phyloP scores from a whole-genome alignment of 2,329 filamentous ascomycete species.

The Arthrobotrys pseudoclavata region DNA sequence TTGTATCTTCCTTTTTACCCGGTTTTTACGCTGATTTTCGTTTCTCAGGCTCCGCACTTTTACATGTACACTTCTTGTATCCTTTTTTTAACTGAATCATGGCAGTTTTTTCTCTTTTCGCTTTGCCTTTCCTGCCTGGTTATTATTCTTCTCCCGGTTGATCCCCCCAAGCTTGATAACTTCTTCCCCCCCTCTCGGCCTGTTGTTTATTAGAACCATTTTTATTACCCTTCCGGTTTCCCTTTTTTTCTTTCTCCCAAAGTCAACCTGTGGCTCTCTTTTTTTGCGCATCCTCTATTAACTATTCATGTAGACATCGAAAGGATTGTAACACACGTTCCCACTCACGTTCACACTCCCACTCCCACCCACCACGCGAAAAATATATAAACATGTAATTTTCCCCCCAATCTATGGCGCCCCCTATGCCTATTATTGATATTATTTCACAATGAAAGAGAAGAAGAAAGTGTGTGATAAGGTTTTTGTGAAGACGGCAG shows the following conservation, averaged over 20 bases:
- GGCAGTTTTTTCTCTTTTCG: constrained; percentile 57
- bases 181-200: constrained; percentile 33
- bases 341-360: background rate
- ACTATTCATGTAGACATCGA: constrained; percentile 59
- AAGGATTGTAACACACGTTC: constrained; percentile 40
- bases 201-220: constrained; percentile 52
- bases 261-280: background rate
- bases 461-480: too few species aligned
- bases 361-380: background rate
- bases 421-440: too few species aligned
- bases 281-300: background rate
- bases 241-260: background rate
- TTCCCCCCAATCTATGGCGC: background rate
- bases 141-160: constrained; percentile 61
- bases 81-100: constrained; percentile 32
- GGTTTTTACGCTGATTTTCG: background rate
- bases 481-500: too few species aligned
- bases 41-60: constrained; percentile 10
- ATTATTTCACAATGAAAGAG: too few species aligned
- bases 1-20: constrained; percentile 9
- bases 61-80: constrained; percentile 55
- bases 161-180: constrained; percentile 33
- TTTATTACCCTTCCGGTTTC: constrained; percentile 30
- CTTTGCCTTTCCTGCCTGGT: constrained; percentile 36
- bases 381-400: constrained; percentile 53